A percentile compares a stretch with the other conserved stretches of the same genome.
phyloP scores from a whole-genome alignment of 2,329 filamentous ascomycete species.

The Neofusicoccum parvum region DNA sequence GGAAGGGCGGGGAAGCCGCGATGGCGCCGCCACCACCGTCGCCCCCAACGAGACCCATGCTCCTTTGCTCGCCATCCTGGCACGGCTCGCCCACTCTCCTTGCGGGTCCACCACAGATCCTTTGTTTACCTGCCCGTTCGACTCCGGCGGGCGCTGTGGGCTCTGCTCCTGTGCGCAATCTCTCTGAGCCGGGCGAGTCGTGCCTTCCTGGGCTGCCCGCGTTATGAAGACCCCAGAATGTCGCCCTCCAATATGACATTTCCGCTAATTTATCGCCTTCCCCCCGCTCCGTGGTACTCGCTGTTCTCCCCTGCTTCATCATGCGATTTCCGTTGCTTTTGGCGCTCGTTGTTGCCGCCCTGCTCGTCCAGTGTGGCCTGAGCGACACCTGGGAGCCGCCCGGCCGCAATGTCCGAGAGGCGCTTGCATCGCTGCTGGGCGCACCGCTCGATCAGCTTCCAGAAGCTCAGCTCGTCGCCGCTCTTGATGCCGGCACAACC shows the following conservation, averaged over 20 bases:
- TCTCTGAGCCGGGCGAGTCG: not conserved
- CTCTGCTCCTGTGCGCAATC: not conserved
- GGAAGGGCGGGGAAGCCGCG: not conserved
- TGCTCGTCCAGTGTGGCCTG: conserved; percentile 9
- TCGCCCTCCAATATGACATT: not conserved
- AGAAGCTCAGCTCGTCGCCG: conserved; percentile 8
- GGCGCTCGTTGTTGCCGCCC: conserved; percentile 1
- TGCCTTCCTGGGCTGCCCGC: not conserved
- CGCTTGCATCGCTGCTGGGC: conserved; percentile 24
- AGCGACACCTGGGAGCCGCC: conserved; percentile 14
- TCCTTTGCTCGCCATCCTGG: not conserved
- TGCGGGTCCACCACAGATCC: not conserved
- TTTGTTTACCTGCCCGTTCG: conserved; percentile 5
- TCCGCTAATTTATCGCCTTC: not conserved
- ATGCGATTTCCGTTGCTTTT: conserved; percentile 17
- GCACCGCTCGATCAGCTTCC: conserved; percentile 24
- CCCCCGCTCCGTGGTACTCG: not conserved
- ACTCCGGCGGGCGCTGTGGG: not conserved
- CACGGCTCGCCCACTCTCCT: conserved; percentile 1
- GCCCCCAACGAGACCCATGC: not conserved
- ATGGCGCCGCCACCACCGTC: not conserved
- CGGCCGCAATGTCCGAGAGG: conserved; percentile 23
- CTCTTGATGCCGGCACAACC: not conserved
- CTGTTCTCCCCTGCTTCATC: conserved; percentile 18
- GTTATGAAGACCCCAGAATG: conserved; percentile 6